Evolutionary conservation across 2,329 filamentous ascomycete genomes (phyloP).

Genomic region (Fusarium penzigii): DNA sequence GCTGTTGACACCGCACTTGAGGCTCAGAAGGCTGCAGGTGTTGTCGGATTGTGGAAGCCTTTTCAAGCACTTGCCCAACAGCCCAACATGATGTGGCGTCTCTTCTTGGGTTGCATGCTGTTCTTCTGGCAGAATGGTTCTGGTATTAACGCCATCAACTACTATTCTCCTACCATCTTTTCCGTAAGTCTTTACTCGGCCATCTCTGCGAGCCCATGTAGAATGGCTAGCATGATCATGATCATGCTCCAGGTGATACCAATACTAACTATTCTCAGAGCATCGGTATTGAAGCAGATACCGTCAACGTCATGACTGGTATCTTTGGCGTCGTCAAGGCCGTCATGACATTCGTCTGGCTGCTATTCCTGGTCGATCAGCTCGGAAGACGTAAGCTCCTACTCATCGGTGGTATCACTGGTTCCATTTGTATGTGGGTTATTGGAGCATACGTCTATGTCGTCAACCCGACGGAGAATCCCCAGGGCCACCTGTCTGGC

Average conservation of each 20-base stretch:
- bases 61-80: constrained; percentile 19
- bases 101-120: constrained; percentile 63
- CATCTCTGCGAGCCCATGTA: not conserved
- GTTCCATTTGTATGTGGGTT: constrained; percentile 61
- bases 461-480: constrained; percentile 34
- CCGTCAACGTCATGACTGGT: constrained; percentile 57
- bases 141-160: constrained; percentile 40
- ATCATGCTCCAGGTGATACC: not conserved
- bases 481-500: constrained; percentile 36
- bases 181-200: constrained; percentile 5
- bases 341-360: constrained; percentile 62
- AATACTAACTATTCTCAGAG: constrained; percentile 9
- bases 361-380: constrained; percentile 63
- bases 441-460: constrained; percentile 58
- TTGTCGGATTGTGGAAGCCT: constrained; percentile 41
- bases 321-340: constrained; percentile 71
- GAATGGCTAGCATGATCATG: not conserved
- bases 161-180: constrained; percentile 26
- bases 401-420: constrained; percentile 60
- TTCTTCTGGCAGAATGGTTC: constrained; percentile 69
- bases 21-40: constrained; percentile 62
- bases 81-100: constrained; percentile 56
- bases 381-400: constrained; percentile 49
- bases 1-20: constrained; percentile 34
- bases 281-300: constrained; percentile 17